Conservation (phyloP, 2,329 filamentous ascomycete species). For the Neocatenulostroma microsporum region DNA sequence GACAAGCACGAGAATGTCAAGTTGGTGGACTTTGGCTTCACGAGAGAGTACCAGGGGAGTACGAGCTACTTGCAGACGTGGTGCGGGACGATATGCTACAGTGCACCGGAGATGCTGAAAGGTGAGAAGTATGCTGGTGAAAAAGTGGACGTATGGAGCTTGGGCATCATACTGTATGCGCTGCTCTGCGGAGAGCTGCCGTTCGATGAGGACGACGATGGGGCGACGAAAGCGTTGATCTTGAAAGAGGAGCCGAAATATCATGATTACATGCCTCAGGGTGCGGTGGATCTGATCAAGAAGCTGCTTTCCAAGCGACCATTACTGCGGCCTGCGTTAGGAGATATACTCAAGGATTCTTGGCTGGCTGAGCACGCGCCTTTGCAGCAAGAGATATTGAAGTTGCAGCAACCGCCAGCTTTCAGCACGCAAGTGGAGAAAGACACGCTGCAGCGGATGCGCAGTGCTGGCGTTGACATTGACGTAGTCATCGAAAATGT, state of each 20-base stretch:
- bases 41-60: conserved; percentile 91
- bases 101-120: conserved; percentile 95
- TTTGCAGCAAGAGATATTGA: conserved; percentile 81
- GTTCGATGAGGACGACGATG: conserved; percentile 96
- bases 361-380: conserved; percentile 83
- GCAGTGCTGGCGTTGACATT: conserved; percentile 85
- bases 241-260: conserved; percentile 78
- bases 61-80: conserved; percentile 94
- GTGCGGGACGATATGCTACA: conserved; percentile 96
- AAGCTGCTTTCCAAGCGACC: conserved; percentile 84
- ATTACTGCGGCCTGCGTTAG: conserved; percentile 68
- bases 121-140: conserved; percentile 96
- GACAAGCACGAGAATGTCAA: conserved; percentile 98
- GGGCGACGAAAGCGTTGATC: conserved; percentile 75
- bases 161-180: conserved; percentile 78
- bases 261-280: conserved; percentile 68
- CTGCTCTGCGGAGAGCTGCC: conserved; percentile 78
- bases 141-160: conserved; percentile 94
- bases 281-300: conserved; percentile 70
- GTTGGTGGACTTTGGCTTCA: conserved; percentile 96
- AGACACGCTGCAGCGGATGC: conserved; percentile 86
- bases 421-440: conserved; percentile 85
- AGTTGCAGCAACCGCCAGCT: conserved; percentile 67
- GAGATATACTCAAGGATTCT: conserved; percentile 78
- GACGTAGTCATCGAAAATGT: conserved; percentile 94